Conservation (phyloP, 2,329 filamentous ascomycete species). For the Dothistroma septosporum region DNA sequence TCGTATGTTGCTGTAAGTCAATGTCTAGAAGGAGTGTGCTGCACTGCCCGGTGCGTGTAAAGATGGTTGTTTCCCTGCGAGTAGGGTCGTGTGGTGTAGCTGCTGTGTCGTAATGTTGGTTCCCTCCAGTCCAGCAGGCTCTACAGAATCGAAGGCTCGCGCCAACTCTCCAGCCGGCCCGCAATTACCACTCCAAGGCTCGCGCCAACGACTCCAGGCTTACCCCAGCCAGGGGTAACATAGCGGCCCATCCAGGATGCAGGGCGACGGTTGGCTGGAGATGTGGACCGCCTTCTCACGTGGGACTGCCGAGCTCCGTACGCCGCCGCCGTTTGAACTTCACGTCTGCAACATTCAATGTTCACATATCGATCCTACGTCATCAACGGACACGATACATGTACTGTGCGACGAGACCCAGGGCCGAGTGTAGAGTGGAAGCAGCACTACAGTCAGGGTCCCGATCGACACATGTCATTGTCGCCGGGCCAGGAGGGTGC, state of each 20-base stretch:
- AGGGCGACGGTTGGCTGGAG: not conserved
- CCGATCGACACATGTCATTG: too few species aligned
- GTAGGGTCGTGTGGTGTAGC: not conserved
- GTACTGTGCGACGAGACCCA: too few species aligned
- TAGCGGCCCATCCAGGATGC: not conserved
- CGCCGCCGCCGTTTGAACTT: slow-evolving; percentile 1
- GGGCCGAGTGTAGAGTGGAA: too few species aligned
- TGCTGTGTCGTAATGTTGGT: not conserved
- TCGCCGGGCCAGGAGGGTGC: too few species aligned
- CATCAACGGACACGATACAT: too few species aligned
- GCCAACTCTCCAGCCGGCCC: too few species aligned
- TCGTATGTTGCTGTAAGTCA: not conserved
- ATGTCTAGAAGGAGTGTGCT: slow-evolving; percentile 4
- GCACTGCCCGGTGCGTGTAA: slow-evolving; percentile 3
- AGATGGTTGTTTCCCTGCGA: slow-evolving; percentile 1
- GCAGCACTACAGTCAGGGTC: too few species aligned
- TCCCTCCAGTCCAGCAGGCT: too few species aligned
- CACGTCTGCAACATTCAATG: not conserved
- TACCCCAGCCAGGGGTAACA: not conserved
- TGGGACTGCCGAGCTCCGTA: not conserved
- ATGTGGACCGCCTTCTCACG: not conserved
- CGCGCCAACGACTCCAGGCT: not conserved
- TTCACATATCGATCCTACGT: not conserved
- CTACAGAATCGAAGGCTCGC: not conserved
- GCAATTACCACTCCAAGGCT: not conserved